These are phyloP conservation scores for Verticillium zaregamsianum DNA, from an alignment of 2,329 filamentous ascomycete genomes.

Conservation along the genomic window DNA sequence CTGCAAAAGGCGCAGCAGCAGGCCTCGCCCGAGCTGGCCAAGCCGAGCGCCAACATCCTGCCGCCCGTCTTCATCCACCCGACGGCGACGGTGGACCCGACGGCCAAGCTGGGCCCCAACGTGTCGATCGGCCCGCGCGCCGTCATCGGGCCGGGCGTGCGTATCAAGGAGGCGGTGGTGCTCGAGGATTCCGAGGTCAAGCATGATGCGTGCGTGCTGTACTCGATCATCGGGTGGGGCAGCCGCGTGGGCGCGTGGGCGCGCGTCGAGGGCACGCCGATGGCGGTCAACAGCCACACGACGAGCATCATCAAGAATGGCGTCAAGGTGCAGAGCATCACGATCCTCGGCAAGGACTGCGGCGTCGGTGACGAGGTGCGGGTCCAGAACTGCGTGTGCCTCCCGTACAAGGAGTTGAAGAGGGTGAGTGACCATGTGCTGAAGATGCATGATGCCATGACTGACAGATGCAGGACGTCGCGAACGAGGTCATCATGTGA, in stretches of 20 bases:
- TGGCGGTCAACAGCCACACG: constrained; percentile 78
- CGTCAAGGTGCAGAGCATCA: constrained; percentile 97
- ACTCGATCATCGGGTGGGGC: constrained; percentile 96
- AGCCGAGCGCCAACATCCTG: constrained; percentile 81
- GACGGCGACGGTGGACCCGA: constrained; percentile 83
- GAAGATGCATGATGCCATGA: background rate
- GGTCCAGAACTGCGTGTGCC: constrained; percentile 95
- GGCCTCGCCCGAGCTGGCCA: constrained; percentile 74
- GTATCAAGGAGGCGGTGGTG: constrained; percentile 94
- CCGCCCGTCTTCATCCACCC: constrained; percentile 95
- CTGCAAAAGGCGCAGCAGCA: constrained; percentile 89
- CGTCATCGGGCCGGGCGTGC: constrained; percentile 77
- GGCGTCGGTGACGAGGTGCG: constrained; percentile 88
- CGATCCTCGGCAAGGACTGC: constrained; percentile 95
- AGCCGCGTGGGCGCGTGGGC: constrained; percentile 97
- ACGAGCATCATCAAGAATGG: constrained; percentile 97
- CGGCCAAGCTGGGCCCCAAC: constrained; percentile 94
- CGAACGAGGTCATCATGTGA: constrained; percentile 91
- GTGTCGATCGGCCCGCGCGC: constrained; percentile 93
- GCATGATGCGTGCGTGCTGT: constrained; percentile 92
- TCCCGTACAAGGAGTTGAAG: constrained; percentile 98
- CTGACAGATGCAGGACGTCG: constrained; percentile 61
- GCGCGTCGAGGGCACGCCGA: constrained; percentile 91
- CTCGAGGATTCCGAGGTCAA: constrained; percentile 93
- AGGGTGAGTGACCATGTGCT: constrained; percentile 46